Conservation (phyloP, 2,329 filamentous ascomycete species). For the Geosmithia putterillii region DNA sequence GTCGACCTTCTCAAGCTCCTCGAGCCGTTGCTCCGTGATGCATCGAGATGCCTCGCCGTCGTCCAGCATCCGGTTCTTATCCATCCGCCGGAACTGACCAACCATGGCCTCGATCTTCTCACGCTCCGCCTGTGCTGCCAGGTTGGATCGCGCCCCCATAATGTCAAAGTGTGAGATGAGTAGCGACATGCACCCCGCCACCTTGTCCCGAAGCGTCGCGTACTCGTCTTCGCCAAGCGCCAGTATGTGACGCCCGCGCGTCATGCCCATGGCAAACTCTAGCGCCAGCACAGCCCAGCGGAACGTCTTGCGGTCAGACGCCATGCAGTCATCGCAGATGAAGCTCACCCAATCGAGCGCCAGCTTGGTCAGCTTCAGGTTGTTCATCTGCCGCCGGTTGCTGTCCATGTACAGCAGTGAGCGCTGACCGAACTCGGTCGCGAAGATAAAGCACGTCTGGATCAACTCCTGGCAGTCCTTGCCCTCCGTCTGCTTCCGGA, state of each 20-base stretch:
- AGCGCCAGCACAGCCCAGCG: constrained; percentile 92
- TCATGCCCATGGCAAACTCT: constrained; percentile 97
- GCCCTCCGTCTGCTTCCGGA: constrained; percentile 71
- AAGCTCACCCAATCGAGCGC: constrained; percentile 97
- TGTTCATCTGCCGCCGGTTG: constrained; percentile 93
- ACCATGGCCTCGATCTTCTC: constrained; percentile 72
- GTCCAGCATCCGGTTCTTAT: constrained; percentile 60
- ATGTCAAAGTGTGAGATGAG: constrained; percentile 98
- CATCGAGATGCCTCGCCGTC: constrained; percentile 75
- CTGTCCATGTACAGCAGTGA: constrained; percentile 93
- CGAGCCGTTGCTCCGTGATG: constrained; percentile 64
- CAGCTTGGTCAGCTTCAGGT: constrained; percentile 83
- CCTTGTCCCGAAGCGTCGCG: constrained; percentile 67
- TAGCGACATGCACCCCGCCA: constrained; percentile 93
- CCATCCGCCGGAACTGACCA: constrained; percentile 63
- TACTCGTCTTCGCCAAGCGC: constrained; percentile 84
- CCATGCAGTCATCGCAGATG: constrained; percentile 91
- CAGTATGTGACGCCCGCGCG: constrained; percentile 83
- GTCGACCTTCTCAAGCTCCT: constrained; percentile 65
- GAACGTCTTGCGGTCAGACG: constrained; percentile 90
- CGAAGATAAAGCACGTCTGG: constrained; percentile 95
- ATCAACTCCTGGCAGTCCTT: constrained; percentile 90
- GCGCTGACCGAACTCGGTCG: constrained; percentile 95
- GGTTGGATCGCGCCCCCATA: constrained; percentile 87
- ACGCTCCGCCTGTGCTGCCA: constrained; percentile 89